Conservation (phyloP, 805 yeast species). For the Metschnikowia rubicola region DNA sequence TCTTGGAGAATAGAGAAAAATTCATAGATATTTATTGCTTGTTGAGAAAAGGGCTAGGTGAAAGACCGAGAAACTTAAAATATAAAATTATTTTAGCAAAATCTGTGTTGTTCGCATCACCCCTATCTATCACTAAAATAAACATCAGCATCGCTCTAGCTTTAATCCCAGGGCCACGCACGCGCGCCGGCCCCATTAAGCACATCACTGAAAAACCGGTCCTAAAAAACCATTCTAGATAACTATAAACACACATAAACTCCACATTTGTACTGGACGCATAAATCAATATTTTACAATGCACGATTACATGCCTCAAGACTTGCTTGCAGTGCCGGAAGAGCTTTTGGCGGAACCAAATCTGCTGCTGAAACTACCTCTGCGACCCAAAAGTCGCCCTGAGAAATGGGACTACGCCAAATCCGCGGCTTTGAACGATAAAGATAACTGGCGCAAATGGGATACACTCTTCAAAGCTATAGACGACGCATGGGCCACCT, state of each 20-base stretch:
- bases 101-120: not conserved
- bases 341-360: not conserved
- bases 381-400: conserved; percentile 6
- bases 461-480: conserved; percentile 33
- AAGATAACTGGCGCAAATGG: conserved; percentile 38
- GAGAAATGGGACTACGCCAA: conserved; percentile 15
- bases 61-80: not conserved
- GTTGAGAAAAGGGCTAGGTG: not conserved
- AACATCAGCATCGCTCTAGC: not conserved
- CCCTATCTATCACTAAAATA: too few species aligned
- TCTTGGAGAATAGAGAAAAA: too few species aligned
- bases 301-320: not conserved
- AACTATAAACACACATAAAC: not conserved
- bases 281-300: not conserved
- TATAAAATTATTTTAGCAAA: not conserved
- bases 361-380: conserved; percentile 3
- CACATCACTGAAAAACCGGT: not conserved
- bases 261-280: not conserved
- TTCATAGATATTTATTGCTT: not conserved
- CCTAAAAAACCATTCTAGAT: not conserved
- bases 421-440: conserved; percentile 15
- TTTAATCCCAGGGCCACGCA: not conserved
- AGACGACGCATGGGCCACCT: conserved; percentile 19
- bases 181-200: not conserved
- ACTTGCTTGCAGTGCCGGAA: not conserved